These are phyloP conservation scores for Pyracantha coccinea DNA, from an alignment of 331 rosid genomes.

Conservation along the genomic window DNA sequence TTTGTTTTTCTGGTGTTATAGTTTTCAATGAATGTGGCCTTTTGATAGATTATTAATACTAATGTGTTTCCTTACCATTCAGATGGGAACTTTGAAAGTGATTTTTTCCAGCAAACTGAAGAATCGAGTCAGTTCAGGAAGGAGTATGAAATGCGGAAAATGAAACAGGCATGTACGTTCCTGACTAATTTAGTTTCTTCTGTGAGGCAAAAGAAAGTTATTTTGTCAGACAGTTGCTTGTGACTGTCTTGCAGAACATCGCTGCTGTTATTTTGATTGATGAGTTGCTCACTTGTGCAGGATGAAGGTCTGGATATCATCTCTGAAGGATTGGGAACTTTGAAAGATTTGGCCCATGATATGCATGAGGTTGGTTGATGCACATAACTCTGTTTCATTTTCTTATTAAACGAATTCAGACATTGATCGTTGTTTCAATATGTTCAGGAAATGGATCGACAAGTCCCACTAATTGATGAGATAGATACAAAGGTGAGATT, in stretches of 20 bases:
- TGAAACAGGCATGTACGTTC: slow-evolving; percentile 62
- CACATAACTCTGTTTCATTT: background rate
- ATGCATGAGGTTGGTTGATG: slow-evolving; percentile 74
- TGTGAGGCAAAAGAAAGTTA: background rate
- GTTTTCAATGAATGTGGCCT: background rate
- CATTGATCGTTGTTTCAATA: slow-evolving; percentile 8
- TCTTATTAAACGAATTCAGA: background rate
- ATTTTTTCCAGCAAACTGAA: slow-evolving; percentile 53
- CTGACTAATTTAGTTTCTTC: slow-evolving; percentile 9
- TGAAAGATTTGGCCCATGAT: slow-evolving; percentile 66
- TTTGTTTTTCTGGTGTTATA: background rate
- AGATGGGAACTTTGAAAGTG: slow-evolving; percentile 41
- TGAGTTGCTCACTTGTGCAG: slow-evolving; percentile 32
- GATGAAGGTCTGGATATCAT: slow-evolving; percentile 85
- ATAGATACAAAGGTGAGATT: slow-evolving; percentile 62
- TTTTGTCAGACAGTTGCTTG: background rate
- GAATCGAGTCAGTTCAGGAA: slow-evolving; percentile 66
- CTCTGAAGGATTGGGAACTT: slow-evolving; percentile 79
- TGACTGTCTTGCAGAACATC: background rate
- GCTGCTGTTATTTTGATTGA: slow-evolving; percentile 1
- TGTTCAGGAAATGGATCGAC: slow-evolving; percentile 79
- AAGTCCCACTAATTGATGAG: slow-evolving; percentile 85
- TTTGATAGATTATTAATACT: slow-evolving; percentile 6
- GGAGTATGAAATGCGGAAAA: slow-evolving; percentile 80
- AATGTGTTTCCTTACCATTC: slow-evolving; percentile 9